Percentiles rank a stretch among this genome's conserved stretches.
These are phyloP conservation scores for Candida labiduridarum DNA, from an alignment of 1,139 yeast species.

Conservation along the genomic window DNA sequence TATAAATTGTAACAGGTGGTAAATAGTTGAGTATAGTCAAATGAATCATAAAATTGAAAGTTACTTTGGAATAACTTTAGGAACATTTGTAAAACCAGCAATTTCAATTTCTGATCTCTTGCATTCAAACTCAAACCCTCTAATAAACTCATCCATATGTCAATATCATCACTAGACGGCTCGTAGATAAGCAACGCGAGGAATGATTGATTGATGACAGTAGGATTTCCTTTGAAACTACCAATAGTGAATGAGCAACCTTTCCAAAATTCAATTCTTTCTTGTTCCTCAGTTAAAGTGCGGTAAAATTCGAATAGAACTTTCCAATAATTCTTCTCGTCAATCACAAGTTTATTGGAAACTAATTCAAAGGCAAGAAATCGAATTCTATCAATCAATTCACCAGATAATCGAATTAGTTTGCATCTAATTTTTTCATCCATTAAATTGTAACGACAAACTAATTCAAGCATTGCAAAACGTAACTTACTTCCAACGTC, in stretches of 20 bases:
- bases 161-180: slow-evolving; percentile 17
- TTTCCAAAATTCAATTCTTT: slow-evolving; percentile 46
- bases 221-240: slow-evolving; percentile 56
- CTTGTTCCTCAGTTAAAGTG: not conserved
- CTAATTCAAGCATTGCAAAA: slow-evolving; percentile 35
- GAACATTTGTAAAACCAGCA: slow-evolving; percentile 32
- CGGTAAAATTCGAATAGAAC: slow-evolving; percentile 25
- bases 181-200: slow-evolving; percentile 42
- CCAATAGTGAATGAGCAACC: slow-evolving; percentile 65
- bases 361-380: slow-evolving; percentile 28
- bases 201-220: slow-evolving; percentile 48
- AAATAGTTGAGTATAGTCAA: slow-evolving; percentile 28
- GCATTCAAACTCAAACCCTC: not conserved
- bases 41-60: slow-evolving; percentile 11
- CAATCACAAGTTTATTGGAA: not conserved
- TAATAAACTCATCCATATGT: slow-evolving; percentile 12
- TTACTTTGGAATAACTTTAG: slow-evolving; percentile 41
- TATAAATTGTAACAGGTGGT: slow-evolving; percentile 61
- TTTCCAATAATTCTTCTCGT: slow-evolving; percentile 26
- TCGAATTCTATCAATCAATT: slow-evolving; percentile 37
- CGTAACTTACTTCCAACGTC: slow-evolving; percentile 82
- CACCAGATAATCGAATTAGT: slow-evolving; percentile 56
- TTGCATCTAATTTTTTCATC: slow-evolving; percentile 23
- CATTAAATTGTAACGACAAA: slow-evolving; percentile 21
- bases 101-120: slow-evolving; percentile 24